Base-by-base conservation (phyloP, 2,329 filamentous ascomycete genomes). In the Leptographium lundbergii region DNA sequence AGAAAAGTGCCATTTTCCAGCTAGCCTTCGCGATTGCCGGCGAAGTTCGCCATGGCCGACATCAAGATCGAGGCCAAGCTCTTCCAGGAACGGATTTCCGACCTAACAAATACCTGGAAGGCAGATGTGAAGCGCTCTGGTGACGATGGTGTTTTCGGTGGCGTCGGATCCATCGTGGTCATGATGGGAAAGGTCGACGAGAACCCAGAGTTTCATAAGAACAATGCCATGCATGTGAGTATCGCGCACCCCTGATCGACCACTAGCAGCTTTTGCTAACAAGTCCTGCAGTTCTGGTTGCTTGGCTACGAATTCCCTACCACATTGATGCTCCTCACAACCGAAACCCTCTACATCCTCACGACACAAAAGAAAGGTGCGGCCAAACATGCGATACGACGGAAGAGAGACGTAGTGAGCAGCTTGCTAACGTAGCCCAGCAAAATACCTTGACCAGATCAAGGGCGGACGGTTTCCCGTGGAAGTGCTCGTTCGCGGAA, bases 271-370 rank as follows among this genome's bases (percentile, higher is more conserved):
- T 6, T 9, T 13, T 57, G 34, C 58, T 59, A n/a, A 59, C 47
- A 7, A 2, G 4, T 27, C 57, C 22, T 57, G 55, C 72, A 96
- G 91, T 95, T 97, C 74, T 99, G 95, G 95, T 81, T 99, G 59
- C 82, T 99, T 63, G 94, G 94, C 67, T 99, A 99, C 78, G 94
- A 99, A 72, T 99, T 99, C 69, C 94, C 94, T 39, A 91, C 92
- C 47, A 99, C 94, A 0, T 78, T 99, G 63, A 90, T 99, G 78
- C 81, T 99, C 57, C 85, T 99, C 71, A 97, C 92, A 1, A 77
- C 86, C 62, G 94, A 97, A 62, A 84, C 85, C 54, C 79, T 97
- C 66, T 95, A 94, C 74, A 87, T 97, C 61, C 85, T 99, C 64
- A 99, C 94, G 7, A 99, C 94, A 6, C 87, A 89, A 61, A 99